phyloP scores from a whole-genome alignment of 2,329 filamentous ascomycete genomes.

The Fusarium sublunatum region DNA sequence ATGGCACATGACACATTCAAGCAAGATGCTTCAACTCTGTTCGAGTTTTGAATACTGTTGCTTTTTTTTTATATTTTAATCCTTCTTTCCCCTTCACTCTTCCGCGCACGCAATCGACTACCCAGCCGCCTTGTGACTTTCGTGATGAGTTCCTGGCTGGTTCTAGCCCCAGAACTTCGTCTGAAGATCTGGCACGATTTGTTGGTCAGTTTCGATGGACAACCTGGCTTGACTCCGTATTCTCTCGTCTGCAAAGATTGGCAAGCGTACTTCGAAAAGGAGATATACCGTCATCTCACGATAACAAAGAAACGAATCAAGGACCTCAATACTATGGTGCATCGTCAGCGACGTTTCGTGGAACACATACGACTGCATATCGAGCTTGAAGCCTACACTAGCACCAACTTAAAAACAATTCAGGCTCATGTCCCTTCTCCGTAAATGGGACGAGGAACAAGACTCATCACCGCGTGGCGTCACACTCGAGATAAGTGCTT shows the following conservation, averaged over 20 bases:
- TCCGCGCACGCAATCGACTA: neutral
- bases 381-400: too few relatives aligned
- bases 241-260: constrained; percentile 4
- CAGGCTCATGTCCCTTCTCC: neutral
- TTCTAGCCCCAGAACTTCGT: neutral
- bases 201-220: too few relatives aligned
- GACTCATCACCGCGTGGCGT: neutral
- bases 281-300: constrained; percentile 6
- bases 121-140: neutral
- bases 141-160: neutral
- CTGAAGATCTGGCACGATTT: neutral
- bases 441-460: neutral
- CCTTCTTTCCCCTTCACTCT: neutral
- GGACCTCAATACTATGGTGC: neutral
- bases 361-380: constrained; percentile 6
- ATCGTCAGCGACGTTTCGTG: neutral
- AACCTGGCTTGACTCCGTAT: neutral
- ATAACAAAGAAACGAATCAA: neutral
- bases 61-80: too few relatives aligned
- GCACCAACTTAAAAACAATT: neutral
- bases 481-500: constrained; percentile 7
- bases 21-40: neutral
- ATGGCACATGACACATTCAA: too few relatives aligned
- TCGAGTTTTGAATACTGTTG: neutral
- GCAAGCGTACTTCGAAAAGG: constrained; percentile 7